Evolutionary conservation across 2,329 filamentous ascomycete species (phyloP), one percentile per base, ranked within the genome.

Genomic region (Xylaria sp.): DNA sequence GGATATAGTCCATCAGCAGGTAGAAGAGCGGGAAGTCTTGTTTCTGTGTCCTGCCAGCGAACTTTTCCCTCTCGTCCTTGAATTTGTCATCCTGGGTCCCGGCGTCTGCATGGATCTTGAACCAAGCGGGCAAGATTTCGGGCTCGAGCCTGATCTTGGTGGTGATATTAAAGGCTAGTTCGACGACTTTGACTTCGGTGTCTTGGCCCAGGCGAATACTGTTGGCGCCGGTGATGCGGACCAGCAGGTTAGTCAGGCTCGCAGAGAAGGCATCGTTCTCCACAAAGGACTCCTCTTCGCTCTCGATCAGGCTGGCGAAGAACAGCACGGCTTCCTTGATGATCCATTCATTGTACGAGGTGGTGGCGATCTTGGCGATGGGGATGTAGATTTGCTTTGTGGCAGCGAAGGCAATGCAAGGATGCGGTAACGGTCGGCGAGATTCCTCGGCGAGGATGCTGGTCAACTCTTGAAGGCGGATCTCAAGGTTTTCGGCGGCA

Each of bases 11-110:
- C 78, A 99, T 93, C 72, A 99, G 84, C 48, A 98, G 88, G 78
- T 98, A 98, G 81, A 98, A 98, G 1, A 99, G 82, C 0, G 96
- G 96, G 73, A 99, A 99, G 76, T 98, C 95, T 72, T 94, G 92
- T 78, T 94, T 92, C 77, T 97, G 92, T 5, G 93, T 96, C 58
- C 91, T 89, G 2, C 94, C 94, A 0, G 92, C 92, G 78, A 97
- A 97, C 71, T 89, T 89, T 61, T 91, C 86, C 69, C 87, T 85
- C 63, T 85, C 84, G 32, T 83, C 79, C 19, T 79, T 80, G 51
- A 80, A 79, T 63, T 75, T 81, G 27, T 80, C 85, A 74, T 79
- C 83, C 68, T 68, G 81, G 62, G 56, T 3, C 45, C 67, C 60
- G 27, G 54, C 19, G 1, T 72, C 70, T 8, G 74, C 78, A 75